phyloP scores from a whole-genome alignment of 306 rosid species.

The Lagenaria siceraria region DNA sequence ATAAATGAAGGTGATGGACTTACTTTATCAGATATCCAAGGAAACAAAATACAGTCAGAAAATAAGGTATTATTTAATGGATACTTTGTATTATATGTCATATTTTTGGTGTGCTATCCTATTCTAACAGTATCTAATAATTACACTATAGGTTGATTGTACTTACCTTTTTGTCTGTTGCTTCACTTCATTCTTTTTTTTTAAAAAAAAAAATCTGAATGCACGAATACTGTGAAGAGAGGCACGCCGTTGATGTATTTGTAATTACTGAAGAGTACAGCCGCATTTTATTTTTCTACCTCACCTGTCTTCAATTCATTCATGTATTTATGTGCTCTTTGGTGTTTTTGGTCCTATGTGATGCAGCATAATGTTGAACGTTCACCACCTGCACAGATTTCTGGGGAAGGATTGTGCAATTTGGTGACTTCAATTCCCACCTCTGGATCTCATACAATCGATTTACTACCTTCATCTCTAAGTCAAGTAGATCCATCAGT shows the following conservation, averaged over 20 bases:
- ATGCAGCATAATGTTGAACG: constrained; percentile 22
- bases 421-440: constrained; percentile 11
- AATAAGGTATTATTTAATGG: constrained; percentile 30
- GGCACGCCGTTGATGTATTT: neutral
- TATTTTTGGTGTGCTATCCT: neutral
- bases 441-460: constrained; percentile 31
- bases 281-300: neutral
- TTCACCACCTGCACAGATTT: constrained; percentile 24
- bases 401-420: constrained; percentile 20
- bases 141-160: neutral
- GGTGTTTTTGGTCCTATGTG: constrained; percentile 12
- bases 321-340: neutral
- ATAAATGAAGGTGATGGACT: constrained; percentile 20
- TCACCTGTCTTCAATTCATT: neutral
- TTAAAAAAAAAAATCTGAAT: neutral
- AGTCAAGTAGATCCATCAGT: constrained; percentile 79
- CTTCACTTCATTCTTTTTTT: neutral
- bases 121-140: neutral
- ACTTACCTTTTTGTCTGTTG: neutral
- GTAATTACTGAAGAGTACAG: neutral
- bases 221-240: neutral
- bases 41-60: constrained; percentile 17
- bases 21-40: constrained; percentile 15
- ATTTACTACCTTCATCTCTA: constrained; percentile 70
- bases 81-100: neutral